Evolutionary conservation across 345 rosid species (phyloP).

Genomic region (Aethionema arabicum): DNA sequence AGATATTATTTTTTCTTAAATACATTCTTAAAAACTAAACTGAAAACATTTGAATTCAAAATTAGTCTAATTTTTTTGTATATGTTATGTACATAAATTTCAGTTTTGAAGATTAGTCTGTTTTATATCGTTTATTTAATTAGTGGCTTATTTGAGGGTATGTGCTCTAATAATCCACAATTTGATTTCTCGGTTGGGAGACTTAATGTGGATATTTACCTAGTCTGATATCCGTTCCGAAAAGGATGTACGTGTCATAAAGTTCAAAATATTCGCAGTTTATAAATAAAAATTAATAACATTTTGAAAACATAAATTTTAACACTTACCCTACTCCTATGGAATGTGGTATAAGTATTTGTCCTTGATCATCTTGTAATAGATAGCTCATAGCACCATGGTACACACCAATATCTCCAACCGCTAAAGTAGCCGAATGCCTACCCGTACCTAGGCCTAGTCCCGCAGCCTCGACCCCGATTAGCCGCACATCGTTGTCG

Average conservation of each 20-base stretch:
- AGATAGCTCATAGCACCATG: conserved; percentile 85
- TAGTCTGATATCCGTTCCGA: too few relatives aligned
- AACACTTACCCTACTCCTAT: conserved; percentile 60
- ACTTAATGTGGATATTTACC: too few relatives aligned
- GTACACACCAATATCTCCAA: conserved; percentile 74
- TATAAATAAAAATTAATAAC: too few relatives aligned
- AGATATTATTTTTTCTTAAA: too few relatives aligned
- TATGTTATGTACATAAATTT: neutral
- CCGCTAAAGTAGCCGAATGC: conserved; percentile 75
- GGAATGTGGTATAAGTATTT: conserved; percentile 58
- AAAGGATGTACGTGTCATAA: too few relatives aligned
- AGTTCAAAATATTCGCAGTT: too few relatives aligned
- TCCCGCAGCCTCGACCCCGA: conserved; percentile 87
- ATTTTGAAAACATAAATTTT: neutral
- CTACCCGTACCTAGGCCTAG: conserved; percentile 73
- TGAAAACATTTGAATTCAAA: neutral
- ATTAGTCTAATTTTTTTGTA: neutral
- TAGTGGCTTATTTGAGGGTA: too few relatives aligned
- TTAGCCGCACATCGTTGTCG: conserved; percentile 63
- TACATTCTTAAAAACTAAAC: too few relatives aligned
- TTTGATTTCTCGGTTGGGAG: too few relatives aligned
- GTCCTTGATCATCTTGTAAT: conserved; percentile 78
- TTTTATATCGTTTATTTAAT: too few relatives aligned
- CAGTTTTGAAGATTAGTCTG: neutral
- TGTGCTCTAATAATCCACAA: too few relatives aligned